Conservation (phyloP, 2,329 filamentous ascomycete genomes). For the Cordyceps militaris region DNA sequence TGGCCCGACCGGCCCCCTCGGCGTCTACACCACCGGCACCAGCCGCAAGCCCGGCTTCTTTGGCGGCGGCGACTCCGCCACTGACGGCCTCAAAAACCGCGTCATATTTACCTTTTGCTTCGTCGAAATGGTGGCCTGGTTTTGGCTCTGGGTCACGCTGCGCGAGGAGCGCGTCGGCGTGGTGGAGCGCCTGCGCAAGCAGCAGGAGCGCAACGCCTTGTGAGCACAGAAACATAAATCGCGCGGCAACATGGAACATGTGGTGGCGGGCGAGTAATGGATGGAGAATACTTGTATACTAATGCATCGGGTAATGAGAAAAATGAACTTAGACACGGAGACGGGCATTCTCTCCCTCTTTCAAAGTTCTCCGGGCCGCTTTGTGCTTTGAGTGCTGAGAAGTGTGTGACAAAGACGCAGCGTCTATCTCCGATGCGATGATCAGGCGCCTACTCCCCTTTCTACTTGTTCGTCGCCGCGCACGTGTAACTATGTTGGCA, state of each 20-base stretch:
- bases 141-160: constrained; percentile 72
- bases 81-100: constrained; percentile 72
- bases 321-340: not conserved
- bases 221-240: not conserved
- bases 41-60: constrained; percentile 28
- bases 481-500: not conserved
- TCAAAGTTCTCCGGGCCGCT: not conserved
- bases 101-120: constrained; percentile 81
- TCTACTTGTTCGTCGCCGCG: not conserved
- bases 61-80: constrained; percentile 38
- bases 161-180: constrained; percentile 53
- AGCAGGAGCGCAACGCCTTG: constrained; percentile 10
- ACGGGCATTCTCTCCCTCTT: not conserved
- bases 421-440: not conserved
- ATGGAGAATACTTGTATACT: not conserved
- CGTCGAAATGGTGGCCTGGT: constrained; percentile 76
- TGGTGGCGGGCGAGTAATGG: not conserved
- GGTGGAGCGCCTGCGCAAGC: constrained; percentile 31
- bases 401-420: not conserved
- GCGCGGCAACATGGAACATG: no score
- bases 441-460: not conserved
- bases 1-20: constrained; percentile 43
- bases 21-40: constrained; percentile 23
- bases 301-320: not conserved
- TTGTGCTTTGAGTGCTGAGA: not conserved